Conservation (phyloP, 2,329 filamentous ascomycete genomes). For the Sporothrix protearum region DNA sequence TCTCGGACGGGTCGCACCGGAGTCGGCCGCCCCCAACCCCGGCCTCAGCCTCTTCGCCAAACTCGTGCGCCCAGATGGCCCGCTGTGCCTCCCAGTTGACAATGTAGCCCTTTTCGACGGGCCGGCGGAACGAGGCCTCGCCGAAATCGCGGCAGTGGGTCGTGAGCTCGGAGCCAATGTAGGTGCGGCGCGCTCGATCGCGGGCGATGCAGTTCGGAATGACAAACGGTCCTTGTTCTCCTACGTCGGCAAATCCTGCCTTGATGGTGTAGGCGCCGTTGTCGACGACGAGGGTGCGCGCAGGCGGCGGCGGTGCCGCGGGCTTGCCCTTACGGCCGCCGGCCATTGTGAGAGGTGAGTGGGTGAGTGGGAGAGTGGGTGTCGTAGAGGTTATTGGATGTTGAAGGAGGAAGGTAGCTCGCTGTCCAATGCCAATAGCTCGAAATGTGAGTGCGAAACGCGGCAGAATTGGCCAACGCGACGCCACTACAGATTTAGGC, state of each 20-base stretch:
- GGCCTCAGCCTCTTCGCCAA: conserved; percentile 45
- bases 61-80: conserved; percentile 90
- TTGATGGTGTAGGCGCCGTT: conserved; percentile 92
- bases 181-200: conserved; percentile 72
- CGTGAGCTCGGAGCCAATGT: conserved; percentile 70
- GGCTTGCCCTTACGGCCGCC: conserved; percentile 48
- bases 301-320: conserved; percentile 50
- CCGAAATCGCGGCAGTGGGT: conserved; percentile 81
- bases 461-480: conserved; percentile 9
- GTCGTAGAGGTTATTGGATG: no score
- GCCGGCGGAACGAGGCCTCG: conserved; percentile 79
- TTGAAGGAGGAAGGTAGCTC: background rate
- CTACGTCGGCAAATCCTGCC: conserved; percentile 71
- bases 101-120: conserved; percentile 89
- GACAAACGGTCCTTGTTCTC: conserved; percentile 52
- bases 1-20: conserved; percentile 72
- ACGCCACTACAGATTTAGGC: conserved; percentile 5
- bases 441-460: background rate
- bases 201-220: conserved; percentile 89
- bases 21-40: conserved; percentile 40
- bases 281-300: conserved; percentile 79
- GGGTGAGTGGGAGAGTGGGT: no score
- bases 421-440: background rate
- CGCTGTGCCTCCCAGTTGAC: conserved; percentile 97
- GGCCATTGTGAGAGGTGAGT: conserved; percentile 36